Conservation (phyloP, 257 asterid species). For the Fraxinus anomala region DNA sequence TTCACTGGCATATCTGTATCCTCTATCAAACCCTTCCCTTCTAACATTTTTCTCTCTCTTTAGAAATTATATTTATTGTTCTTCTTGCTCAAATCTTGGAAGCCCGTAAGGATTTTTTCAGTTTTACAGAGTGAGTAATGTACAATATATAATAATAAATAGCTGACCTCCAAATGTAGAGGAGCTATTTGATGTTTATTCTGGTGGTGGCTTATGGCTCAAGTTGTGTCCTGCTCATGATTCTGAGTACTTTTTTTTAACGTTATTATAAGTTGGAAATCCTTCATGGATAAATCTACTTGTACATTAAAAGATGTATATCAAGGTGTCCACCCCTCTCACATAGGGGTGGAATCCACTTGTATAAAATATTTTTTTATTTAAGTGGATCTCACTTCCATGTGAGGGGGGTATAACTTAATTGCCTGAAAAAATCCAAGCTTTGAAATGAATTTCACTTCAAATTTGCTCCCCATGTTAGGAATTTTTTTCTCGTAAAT, state of each 20-base stretch:
- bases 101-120: neutral
- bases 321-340: no score
- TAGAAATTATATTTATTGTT: neutral
- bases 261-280: constrained; percentile 27
- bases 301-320: no score
- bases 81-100: constrained; percentile 20
- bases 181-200: constrained; percentile 21
- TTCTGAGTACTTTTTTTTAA: constrained; percentile 29
- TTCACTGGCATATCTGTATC: constrained; percentile 82
- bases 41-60: constrained; percentile 35
- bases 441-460: neutral
- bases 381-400: no score
- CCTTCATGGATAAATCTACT: no score
- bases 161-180: constrained; percentile 40
- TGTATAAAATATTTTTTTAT: no score
- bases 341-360: no score
- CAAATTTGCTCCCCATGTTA: neutral
- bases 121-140: neutral
- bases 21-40: constrained; percentile 60
- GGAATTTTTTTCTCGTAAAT: neutral
- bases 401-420: no score
- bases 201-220: constrained; percentile 43
- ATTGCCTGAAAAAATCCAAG: constrained; percentile 15
- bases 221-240: constrained; percentile 35
- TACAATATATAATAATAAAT: neutral